Percentiles rank a stretch among this genome's conserved stretches.
These are phyloP conservation scores for Pueraria montana DNA, from an alignment of 306 rosid genomes.

Conservation along the genomic window DNA sequence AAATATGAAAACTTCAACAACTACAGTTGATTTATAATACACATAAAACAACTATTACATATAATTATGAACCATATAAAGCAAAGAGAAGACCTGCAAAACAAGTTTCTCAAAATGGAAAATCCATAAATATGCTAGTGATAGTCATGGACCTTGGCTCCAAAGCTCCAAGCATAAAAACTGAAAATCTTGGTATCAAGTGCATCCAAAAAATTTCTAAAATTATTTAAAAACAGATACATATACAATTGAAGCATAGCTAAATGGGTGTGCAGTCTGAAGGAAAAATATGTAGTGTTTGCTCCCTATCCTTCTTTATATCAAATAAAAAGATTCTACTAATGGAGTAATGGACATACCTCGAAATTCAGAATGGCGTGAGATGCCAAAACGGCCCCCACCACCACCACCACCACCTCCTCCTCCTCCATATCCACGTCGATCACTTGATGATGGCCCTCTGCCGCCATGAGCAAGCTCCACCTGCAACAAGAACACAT, in stretches of 20 bases:
- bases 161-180: background rate
- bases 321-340: background rate
- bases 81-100: constrained; percentile 1
- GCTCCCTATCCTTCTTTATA: background rate
- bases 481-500: constrained; percentile 66
- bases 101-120: constrained; percentile 4
- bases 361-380: constrained; percentile 97
- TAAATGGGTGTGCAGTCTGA: background rate
- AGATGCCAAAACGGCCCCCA: constrained; percentile 80
- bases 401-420: constrained; percentile 65
- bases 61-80: constrained; percentile 1
- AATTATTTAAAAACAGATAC: background rate
- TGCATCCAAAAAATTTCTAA: background rate
- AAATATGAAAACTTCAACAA: background rate
- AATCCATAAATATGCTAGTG: background rate
- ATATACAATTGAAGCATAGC: background rate
- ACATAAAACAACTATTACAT: background rate
- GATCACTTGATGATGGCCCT: constrained; percentile 95
- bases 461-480: constrained; percentile 99
- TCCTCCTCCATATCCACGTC: constrained; percentile 73
- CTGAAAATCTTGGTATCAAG: background rate
- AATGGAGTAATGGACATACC: constrained; percentile 55
- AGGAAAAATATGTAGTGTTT: background rate
- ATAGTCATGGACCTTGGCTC: background rate
- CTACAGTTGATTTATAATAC: background rate